A percentile compares a stretch with the other conserved stretches of the same genome.
phyloP scores from a whole-genome alignment of 2,329 filamentous ascomycete species.

The Cercospora beticola region DNA sequence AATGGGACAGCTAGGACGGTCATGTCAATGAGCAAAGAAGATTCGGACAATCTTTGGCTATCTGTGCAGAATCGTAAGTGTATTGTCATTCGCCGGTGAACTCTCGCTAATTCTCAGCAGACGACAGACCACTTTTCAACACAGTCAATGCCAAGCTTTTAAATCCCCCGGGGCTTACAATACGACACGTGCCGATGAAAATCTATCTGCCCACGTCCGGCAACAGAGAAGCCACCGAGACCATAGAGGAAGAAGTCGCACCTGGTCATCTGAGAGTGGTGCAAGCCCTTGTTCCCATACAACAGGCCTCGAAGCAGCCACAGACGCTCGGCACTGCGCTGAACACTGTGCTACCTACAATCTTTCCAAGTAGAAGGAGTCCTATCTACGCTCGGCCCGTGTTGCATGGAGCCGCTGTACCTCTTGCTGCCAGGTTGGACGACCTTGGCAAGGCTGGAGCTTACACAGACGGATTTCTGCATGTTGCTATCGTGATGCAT shows the following conservation, averaged over 20 bases:
- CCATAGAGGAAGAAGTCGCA: slow-evolving; percentile 36
- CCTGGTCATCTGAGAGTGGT: slow-evolving; percentile 53
- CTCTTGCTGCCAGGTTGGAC: slow-evolving; percentile 75
- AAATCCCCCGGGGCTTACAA: slow-evolving; percentile 65
- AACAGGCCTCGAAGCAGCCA: slow-evolving; percentile 48
- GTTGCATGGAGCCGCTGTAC: slow-evolving; percentile 80
- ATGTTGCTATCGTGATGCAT: slow-evolving; percentile 75
- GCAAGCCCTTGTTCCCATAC: slow-evolving; percentile 68
- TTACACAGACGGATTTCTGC: slow-evolving; percentile 91
- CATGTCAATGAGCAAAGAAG: slow-evolving; percentile 81
- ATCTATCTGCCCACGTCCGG: slow-evolving; percentile 70
- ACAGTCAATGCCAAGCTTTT: slow-evolving; percentile 75
- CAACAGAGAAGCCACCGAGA: slow-evolving; percentile 38
- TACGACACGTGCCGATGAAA: slow-evolving; percentile 82
- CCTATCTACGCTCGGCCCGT: slow-evolving; percentile 81
- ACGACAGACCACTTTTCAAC: slow-evolving; percentile 71
- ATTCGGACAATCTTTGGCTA: slow-evolving; percentile 80
- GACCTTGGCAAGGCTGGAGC: slow-evolving; percentile 79
- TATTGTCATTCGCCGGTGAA: neutral
- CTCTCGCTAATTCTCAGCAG: slow-evolving; percentile 42
- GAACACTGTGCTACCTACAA: slow-evolving; percentile 68
- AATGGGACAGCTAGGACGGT: slow-evolving; percentile 87
- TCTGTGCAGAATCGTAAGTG: slow-evolving; percentile 69
- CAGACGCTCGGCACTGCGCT: slow-evolving; percentile 77
- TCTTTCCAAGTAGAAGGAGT: slow-evolving; percentile 85